Conservation (phyloP, 2,329 filamentous ascomycete species). For the Chaetothyriales sp. region DNA sequence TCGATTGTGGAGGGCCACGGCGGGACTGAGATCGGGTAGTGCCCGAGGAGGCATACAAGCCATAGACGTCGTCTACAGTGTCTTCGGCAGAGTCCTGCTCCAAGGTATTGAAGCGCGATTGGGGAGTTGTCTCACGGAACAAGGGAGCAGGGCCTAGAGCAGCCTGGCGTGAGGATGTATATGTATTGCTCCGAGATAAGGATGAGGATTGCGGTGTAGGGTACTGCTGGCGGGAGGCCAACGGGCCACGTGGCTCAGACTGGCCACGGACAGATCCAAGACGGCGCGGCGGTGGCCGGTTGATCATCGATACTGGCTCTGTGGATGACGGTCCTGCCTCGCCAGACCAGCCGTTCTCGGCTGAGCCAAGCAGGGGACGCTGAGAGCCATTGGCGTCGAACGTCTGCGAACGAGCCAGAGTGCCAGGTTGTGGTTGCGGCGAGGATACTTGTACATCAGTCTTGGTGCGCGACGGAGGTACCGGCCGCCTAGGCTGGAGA, state of each 20-base stretch:
- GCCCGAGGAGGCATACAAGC: conserved; percentile 20
- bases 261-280: conserved; percentile 34
- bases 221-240: conserved; percentile 12
- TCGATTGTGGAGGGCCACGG: not conserved
- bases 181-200: not conserved
- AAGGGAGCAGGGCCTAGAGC: conserved; percentile 18
- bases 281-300: conserved; percentile 3
- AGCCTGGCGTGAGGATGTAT: not conserved
- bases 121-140: conserved; percentile 20
- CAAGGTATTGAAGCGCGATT: not conserved
- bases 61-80: conserved; percentile 29
- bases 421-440: conserved; percentile 9
- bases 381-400: conserved; percentile 9
- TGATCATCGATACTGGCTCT: conserved; percentile 6
- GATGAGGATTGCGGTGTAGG: conserved; percentile 1
- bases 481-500: conserved; percentile 23
- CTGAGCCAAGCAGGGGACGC: conserved; percentile 15
- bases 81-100: conserved; percentile 12
- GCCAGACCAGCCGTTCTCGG: conserved; percentile 16
- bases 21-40: conserved; percentile 18
- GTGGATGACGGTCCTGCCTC: not conserved
- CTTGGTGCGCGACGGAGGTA: conserved; percentile 21
- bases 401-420: conserved; percentile 10
- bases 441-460: conserved; percentile 8
- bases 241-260: conserved; percentile 36